Base-by-base conservation (phyloP, 1,139 yeast genomes). In the Yamadazyma jaroonii region DNA sequence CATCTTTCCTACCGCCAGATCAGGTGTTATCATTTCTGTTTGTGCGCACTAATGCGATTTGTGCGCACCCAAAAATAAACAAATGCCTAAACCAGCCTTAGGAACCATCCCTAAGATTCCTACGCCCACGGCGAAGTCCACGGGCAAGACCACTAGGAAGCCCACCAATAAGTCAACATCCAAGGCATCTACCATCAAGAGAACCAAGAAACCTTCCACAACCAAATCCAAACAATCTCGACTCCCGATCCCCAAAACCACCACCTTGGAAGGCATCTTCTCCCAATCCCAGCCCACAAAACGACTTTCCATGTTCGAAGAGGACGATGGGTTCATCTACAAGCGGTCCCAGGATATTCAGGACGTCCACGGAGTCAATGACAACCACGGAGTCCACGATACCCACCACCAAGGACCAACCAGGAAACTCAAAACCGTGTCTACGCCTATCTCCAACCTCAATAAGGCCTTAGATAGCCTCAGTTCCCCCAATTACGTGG, bases 241-340 rank as follows among this genome's bases (percentile, higher is more conserved):
- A 4, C 20, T 17, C 4, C 20, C 20, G 6, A 17, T 17, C 20
- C 20, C 20, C 20, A 17, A 17, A 17, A 17, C 20, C 20, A 17
- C 20, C 4, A 17, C 20, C 23, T 48, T 62, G 37, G 62, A 56
- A 29, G 62, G 55, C 37, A 42, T 62, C 10, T 48, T 60, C 25
- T 47, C 59, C 10, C 50, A 50, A 35, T 52, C 48, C 21, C 29
- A 27, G 22, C 29, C 12, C 11, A 13, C 34, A 26, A 41, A 29
- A 11, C 25, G 39, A 32, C 36, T 31, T 36, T 39, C 40, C 9
- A 40, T 40, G 32, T 62, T 64, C 39, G 74, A 70, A 43, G 75
- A 70, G 37, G 77, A 71, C 42, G 76, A 67, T 33, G 77, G 74
- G 15, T 70, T 71, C 49, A 54, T 64, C 13, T 71, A 68, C 48